Evolutionary conservation across 192 early-diverging fungal species (phyloP).

Genomic region (Coemansia sp.): DNA sequence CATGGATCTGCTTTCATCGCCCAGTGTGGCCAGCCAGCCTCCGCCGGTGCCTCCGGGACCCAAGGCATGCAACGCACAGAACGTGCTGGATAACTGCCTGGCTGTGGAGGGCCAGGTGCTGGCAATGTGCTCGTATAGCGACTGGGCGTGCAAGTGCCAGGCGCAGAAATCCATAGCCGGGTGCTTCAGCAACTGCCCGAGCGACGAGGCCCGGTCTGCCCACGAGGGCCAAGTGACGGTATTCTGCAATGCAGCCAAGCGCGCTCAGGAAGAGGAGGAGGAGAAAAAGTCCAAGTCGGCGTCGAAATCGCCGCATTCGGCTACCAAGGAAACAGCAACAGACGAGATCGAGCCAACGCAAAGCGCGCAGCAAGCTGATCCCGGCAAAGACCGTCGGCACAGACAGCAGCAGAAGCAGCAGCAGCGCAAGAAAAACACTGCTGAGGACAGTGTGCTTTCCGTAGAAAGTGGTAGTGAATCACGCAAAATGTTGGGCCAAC

Average conservation of each 20-base stretch:
- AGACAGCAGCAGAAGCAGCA: neutral
- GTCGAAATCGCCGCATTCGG: neutral
- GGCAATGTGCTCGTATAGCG: slow-evolving; percentile 43
- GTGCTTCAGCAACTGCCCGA: slow-evolving; percentile 51
- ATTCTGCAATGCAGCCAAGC: slow-evolving; percentile 40
- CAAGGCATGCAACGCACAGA: slow-evolving; percentile 36
- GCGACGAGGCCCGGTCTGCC: slow-evolving; percentile 18
- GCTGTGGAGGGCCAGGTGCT: slow-evolving; percentile 22
- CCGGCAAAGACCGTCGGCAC: neutral
- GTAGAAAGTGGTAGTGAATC: neutral
- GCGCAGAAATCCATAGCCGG: slow-evolving; percentile 41
- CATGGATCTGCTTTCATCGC: too few species aligned
- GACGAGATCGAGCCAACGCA: neutral
- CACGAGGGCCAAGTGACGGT: slow-evolving; percentile 42
- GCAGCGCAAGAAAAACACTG: neutral
- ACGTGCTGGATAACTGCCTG: slow-evolving; percentile 40
- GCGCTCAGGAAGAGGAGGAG: slow-evolving; percentile 27
- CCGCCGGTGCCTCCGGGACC: slow-evolving; percentile 1
- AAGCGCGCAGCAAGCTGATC: neutral
- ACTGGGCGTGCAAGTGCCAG: slow-evolving; percentile 54
- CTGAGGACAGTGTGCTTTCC: neutral
- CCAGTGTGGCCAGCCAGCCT: neutral
- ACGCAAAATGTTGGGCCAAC: too few species aligned
- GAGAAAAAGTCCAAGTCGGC: neutral
- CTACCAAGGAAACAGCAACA: neutral